Evolutionary conservation across 495 filamentous ascomycete genomes (phyloP).

Genomic region (Filosporella fistucella): DNA sequence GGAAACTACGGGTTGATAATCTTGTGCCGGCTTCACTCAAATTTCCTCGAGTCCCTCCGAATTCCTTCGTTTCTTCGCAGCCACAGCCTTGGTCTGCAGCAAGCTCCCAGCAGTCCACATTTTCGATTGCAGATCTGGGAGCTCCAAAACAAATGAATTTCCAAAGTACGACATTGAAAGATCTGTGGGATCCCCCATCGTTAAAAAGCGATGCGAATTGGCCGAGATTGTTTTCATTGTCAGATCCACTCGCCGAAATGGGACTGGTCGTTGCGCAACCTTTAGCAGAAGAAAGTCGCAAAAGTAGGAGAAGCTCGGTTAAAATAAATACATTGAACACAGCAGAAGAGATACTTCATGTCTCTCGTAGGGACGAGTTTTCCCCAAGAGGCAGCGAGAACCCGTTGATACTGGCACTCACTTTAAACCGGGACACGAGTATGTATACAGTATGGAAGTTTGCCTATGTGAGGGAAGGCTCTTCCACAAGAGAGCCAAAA

Average conservation of each 20-base stretch:
- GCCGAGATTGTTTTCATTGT: conserved; percentile 79
- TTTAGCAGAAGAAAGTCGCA: conserved; percentile 24
- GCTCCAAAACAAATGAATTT: conserved; percentile 43
- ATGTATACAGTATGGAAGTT: conserved; percentile 78
- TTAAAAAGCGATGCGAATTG: conserved; percentile 51
- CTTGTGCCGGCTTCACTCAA: conserved; percentile 38
- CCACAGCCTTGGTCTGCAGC: conserved; percentile 38
- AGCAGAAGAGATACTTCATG: conserved; percentile 75
- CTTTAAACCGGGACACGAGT: conserved; percentile 66
- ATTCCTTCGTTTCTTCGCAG: conserved; percentile 73
- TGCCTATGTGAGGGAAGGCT: conserved; percentile 55
- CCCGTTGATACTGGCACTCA: conserved; percentile 74
- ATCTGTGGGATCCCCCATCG: conserved; percentile 42
- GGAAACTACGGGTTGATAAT: conserved; percentile 49
- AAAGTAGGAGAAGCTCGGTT: conserved; percentile 9
- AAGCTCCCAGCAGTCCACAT: conserved; percentile 42
- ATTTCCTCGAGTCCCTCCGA: conserved; percentile 60
- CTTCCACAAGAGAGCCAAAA: conserved; percentile 41
- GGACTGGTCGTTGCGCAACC: conserved; percentile 66
- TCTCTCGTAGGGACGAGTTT: conserved; percentile 43
- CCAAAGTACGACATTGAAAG: conserved; percentile 37
- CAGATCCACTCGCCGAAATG: conserved; percentile 81
- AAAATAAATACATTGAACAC: conserved; percentile 49
- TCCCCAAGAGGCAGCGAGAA: conserved; percentile 14
- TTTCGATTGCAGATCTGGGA: conserved; percentile 46